These are phyloP conservation scores for Pestalotiopsis sp. DNA, from an alignment of 2,329 filamentous ascomycete genomes.

Conservation along the genomic window DNA sequence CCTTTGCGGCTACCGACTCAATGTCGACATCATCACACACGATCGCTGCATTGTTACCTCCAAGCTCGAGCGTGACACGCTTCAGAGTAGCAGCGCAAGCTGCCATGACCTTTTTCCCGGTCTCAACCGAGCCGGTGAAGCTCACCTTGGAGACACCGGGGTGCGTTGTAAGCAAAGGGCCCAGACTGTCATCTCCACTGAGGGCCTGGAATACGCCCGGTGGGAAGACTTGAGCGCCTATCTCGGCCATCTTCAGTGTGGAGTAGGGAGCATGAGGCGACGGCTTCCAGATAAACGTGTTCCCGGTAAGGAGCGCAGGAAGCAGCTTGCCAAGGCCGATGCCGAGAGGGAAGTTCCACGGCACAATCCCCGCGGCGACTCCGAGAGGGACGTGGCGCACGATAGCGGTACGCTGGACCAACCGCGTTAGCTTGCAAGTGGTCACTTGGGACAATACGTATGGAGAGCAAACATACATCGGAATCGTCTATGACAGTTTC, in stretches of 20 bases:
- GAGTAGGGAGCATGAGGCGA: slow-evolving; percentile 59
- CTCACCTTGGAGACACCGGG: slow-evolving; percentile 57
- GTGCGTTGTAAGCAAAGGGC: slow-evolving; percentile 55
- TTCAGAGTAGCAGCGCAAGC: slow-evolving; percentile 54
- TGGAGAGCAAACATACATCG: slow-evolving; percentile 9
- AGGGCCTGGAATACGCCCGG: slow-evolving; percentile 59
- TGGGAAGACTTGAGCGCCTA: slow-evolving; percentile 51
- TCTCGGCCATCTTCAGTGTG: slow-evolving; percentile 53
- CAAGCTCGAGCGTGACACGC: slow-evolving; percentile 54
- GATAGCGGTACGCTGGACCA: not conserved
- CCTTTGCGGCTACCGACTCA: slow-evolving; percentile 41
- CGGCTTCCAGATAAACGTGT: slow-evolving; percentile 40
- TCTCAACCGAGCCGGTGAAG: slow-evolving; percentile 59
- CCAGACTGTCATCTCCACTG: slow-evolving; percentile 56
- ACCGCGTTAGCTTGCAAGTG: not conserved
- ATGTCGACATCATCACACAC: slow-evolving; percentile 56
- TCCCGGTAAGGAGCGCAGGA: not conserved
- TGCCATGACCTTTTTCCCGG: slow-evolving; percentile 51
- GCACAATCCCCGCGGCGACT: not conserved
- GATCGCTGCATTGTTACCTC: slow-evolving; percentile 59
- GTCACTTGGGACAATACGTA: not conserved
- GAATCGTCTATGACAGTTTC: slow-evolving; percentile 14
- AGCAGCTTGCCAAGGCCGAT: not conserved
- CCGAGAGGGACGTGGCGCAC: slow-evolving; percentile 2
- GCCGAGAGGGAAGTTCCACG: not conserved